A percentile compares a stretch with the other conserved stretches of the same genome.
phyloP scores from a whole-genome alignment of 2,329 filamentous ascomycete species.

The Davidsoniella virescens region DNA sequence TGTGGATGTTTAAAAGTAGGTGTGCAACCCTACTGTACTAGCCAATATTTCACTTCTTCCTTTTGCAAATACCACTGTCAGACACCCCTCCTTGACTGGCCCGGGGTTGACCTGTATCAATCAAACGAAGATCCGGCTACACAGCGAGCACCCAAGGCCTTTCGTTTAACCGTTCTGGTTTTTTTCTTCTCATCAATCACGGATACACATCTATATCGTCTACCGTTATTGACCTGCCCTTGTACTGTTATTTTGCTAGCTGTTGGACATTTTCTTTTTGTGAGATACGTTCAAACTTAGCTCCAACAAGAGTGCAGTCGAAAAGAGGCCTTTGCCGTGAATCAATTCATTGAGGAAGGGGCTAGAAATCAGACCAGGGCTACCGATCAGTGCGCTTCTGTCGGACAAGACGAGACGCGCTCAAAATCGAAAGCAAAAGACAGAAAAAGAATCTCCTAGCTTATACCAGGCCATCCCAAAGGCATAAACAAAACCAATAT shows the following conservation, averaged over 20 bases:
- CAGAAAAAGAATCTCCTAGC: constrained; percentile 1
- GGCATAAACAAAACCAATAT: neutral
- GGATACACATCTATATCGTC: too few relatives aligned
- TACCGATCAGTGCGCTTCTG: constrained; percentile 6
- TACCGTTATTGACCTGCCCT: too few relatives aligned
- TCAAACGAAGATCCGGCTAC: too few relatives aligned
- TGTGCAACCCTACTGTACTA: constrained; percentile 1
- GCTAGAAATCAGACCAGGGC: constrained; percentile 4
- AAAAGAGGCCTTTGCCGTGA: neutral
- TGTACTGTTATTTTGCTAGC: too few relatives aligned
- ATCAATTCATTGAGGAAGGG: neutral
- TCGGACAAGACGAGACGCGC: constrained; percentile 6
- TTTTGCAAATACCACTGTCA: neutral
- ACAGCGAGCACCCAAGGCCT: neutral
- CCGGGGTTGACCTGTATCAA: neutral
- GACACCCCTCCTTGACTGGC: constrained; percentile 1
- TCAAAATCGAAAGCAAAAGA: constrained; percentile 4
- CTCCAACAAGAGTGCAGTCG: neutral
- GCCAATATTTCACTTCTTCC: neutral
- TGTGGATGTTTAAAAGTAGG: neutral
- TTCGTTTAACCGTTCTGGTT: neutral
- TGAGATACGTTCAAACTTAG: neutral
- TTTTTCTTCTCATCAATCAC: too few relatives aligned
- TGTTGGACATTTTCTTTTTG: too few relatives aligned
- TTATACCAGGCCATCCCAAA: neutral